These are phyloP conservation scores for Bathelium albidoporum DNA, from an alignment of 495 filamentous ascomycete species.

Conservation along the genomic window DNA sequence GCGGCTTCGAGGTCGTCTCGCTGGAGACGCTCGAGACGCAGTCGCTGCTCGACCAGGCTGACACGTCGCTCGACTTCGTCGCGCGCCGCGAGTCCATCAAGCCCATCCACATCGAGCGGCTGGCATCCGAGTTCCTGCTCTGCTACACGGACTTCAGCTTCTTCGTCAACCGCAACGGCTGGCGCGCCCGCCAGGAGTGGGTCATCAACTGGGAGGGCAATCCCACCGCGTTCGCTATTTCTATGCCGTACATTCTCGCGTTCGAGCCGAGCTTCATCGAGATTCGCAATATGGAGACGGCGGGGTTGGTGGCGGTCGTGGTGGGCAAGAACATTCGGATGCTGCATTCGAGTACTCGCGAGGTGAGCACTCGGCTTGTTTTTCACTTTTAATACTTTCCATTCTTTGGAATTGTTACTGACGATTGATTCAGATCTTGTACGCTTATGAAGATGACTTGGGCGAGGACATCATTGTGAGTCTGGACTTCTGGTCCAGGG, in stretches of 20 bases:
- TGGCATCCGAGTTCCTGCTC: conserved; percentile 92
- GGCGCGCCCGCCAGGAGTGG: conserved; percentile 94
- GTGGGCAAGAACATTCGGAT: conserved; percentile 92
- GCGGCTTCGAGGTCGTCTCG: conserved; percentile 94
- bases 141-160: conserved; percentile 98
- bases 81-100: conserved; percentile 83
- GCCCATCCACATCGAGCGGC: conserved; percentile 95
- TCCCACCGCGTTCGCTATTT: conserved; percentile 82
- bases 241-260: conserved; percentile 80
- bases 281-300: conserved; percentile 86
- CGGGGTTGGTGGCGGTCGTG: conserved; percentile 82
- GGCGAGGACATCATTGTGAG: conserved; percentile 90
- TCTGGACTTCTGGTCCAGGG: conserved; percentile 80
- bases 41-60: conserved; percentile 91
- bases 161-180: conserved; percentile 97
- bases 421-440: conserved; percentile 59
- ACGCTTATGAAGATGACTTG: conserved; percentile 90
- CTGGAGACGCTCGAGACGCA: conserved; percentile 96
- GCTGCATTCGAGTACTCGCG: conserved; percentile 90
- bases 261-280: conserved; percentile 99
- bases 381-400: conserved; percentile 3
- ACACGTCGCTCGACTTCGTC: conserved; percentile 96
- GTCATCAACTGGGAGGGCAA: conserved; percentile 93
- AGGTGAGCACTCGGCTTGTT: conserved; percentile 50
- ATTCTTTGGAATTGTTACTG: conserved; percentile 17